Percentiles rank a stretch among this genome's conserved stretches.
phyloP scores from a whole-genome alignment of 352 stramenopile genomes.

The Lagenidium sp. region DNA sequence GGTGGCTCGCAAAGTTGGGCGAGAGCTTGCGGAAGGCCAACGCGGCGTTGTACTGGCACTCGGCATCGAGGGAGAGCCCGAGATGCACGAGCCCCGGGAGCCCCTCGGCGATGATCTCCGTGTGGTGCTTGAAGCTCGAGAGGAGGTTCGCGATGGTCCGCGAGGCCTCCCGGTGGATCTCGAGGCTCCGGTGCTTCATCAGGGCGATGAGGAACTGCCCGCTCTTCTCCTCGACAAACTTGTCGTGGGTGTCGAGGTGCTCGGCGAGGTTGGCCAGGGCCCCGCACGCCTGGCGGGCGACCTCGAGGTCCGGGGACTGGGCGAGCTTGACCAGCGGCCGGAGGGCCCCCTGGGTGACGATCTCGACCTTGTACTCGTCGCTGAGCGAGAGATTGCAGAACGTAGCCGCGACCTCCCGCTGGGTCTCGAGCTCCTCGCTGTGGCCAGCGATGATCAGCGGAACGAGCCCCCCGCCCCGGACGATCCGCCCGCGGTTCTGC shows the following conservation, averaged over 20 bases:
- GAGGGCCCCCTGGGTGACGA: slow-evolving; percentile 76
- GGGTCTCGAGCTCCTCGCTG: slow-evolving; percentile 89
- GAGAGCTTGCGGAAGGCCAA: slow-evolving; percentile 93
- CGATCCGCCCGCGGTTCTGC: slow-evolving; percentile 84
- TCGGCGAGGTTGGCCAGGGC: slow-evolving; percentile 93
- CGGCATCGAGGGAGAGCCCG: slow-evolving; percentile 80
- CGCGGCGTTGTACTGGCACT: slow-evolving; percentile 94
- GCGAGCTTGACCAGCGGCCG: slow-evolving; percentile 76
- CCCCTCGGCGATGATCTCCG: slow-evolving; percentile 86
- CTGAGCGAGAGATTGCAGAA: slow-evolving; percentile 93
- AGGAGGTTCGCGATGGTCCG: slow-evolving; percentile 92
- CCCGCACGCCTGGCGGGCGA: slow-evolving; percentile 87
- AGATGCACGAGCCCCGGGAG: slow-evolving; percentile 88
- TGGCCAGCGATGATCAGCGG: slow-evolving; percentile 81
- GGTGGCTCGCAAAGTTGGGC: slow-evolving; percentile 87
- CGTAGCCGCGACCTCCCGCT: slow-evolving; percentile 90
- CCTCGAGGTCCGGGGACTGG: slow-evolving; percentile 88
- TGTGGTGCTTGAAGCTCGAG: slow-evolving; percentile 89
- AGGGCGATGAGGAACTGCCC: slow-evolving; percentile 66
- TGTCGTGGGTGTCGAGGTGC: slow-evolving; percentile 89
- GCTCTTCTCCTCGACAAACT: slow-evolving; percentile 69
- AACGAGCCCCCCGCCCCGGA: slow-evolving; percentile 77
- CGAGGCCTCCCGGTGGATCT: slow-evolving; percentile 92
- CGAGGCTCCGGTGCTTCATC: slow-evolving; percentile 79
- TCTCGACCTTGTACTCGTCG: slow-evolving; percentile 87